Evolutionary conservation across 352 stramenopile species (phyloP), one percentile per base, ranked within the genome.

Genomic region (Phytophthora pseudosyringae): DNA sequence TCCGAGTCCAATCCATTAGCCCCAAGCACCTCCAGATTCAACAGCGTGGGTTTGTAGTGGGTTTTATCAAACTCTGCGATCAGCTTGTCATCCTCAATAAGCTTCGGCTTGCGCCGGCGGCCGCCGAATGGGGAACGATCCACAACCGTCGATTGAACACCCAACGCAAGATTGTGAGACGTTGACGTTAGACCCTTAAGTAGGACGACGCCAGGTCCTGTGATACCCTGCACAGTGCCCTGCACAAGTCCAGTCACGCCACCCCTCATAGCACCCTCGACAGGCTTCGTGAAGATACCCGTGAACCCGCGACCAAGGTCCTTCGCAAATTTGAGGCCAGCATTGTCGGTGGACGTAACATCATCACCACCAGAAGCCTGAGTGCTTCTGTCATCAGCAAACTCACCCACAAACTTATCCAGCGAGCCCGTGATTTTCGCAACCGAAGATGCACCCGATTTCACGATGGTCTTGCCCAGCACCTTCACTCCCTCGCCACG

Each of bases 361-460:
- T 44, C 32, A 21, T 80, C 65, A 25, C 33, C 48, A 43, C 33
- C 48, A 36, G 45, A 41, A 45, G 56, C 32, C 10, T 58, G 49
- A 3, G 49, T 26, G 18, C 79, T 78, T 2, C 75, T 79, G 33
- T 90, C 75, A 40, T 91, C 75, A 2, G 83, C 61, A 62, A 96
- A 91, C 39, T 94, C 84, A 10, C 84, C 83, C 8, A 96, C 86
- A 65, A 96, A 92, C 49, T 84, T 87, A 49, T 96, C 88, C 15
- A 96, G 70, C n/a, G 86, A 92, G 7, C 88, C 88, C 1, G 88
- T 94, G 35, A 96, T 91, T 64, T 94, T 96, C 12, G 86, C 83
- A 18, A 94, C 58, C 0, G 83, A 91, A 15, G 83, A 91, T 8
- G 83, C 83, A 40, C 84, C 80, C 1, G 84, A 90, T 32, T 87